Conservation (phyloP, 164 flowering plant genomes). For the Magnolia sinica region DNA sequence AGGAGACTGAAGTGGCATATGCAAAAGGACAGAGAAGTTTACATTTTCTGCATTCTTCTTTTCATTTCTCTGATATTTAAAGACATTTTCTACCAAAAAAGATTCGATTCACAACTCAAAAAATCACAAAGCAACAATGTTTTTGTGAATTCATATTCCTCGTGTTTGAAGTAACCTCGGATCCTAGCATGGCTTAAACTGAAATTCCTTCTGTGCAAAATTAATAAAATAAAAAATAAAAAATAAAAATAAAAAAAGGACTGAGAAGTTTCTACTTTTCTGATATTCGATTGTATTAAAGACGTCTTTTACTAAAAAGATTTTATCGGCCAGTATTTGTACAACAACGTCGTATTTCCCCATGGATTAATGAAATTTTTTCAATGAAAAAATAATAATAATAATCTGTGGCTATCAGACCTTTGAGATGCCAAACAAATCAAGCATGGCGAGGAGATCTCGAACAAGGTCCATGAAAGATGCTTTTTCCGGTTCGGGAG, state of each 20-base stretch:
- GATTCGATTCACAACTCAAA: too few relatives aligned
- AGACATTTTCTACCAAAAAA: too few relatives aligned
- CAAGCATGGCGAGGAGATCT: slow-evolving; percentile 30
- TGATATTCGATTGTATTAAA: not conserved
- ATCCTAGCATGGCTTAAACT: too few relatives aligned
- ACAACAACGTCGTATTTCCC: not conserved
- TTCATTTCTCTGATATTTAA: too few relatives aligned
- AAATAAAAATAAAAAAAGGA: too few relatives aligned
- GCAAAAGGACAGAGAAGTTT: not conserved
- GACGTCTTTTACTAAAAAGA: not conserved
- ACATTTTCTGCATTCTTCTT: not conserved
- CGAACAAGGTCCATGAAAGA: slow-evolving; percentile 28
- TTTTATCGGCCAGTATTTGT: not conserved
- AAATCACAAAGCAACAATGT: too few relatives aligned
- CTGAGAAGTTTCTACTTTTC: not conserved
- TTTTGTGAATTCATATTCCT: too few relatives aligned
- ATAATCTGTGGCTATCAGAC: slow-evolving; percentile 9
- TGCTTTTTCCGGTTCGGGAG: slow-evolving; percentile 36
- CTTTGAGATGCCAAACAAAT: slow-evolving; percentile 23
- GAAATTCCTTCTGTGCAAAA: too few relatives aligned
- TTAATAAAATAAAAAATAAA: too few relatives aligned
- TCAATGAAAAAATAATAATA: slow-evolving; percentile 17
- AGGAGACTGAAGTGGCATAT: not conserved
- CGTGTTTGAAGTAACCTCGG: too few relatives aligned
- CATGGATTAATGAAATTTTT: slow-evolving; percentile 14